Percentiles rank a stretch among this genome's conserved stretches.
These are phyloP conservation scores for Betula pendula DNA, from an alignment of 306 rosid genomes.

Conservation along the genomic window DNA sequence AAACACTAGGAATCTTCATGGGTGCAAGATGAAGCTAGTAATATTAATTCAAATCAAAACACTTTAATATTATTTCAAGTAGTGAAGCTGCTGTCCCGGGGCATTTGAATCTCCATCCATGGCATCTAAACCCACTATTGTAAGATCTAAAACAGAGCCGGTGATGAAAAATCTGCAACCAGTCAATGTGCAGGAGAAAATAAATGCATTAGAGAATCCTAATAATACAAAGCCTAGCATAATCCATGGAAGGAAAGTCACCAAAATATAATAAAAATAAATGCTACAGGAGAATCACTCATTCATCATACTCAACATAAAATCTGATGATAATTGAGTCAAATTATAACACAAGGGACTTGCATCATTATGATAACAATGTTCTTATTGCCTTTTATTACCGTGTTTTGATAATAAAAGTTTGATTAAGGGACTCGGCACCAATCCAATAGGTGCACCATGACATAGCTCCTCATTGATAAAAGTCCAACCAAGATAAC, in stretches of 20 bases:
- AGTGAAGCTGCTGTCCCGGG: conserved; percentile 63
- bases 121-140: conserved; percentile 89
- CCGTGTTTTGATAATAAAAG: background rate
- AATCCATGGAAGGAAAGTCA: background rate
- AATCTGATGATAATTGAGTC: background rate
- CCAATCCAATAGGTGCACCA: too few relatives aligned
- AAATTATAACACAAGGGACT: background rate
- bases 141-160: conserved; percentile 93
- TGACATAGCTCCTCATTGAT: background rate
- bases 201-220: conserved; percentile 5
- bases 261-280: background rate
- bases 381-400: background rate
- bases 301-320: background rate
- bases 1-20: too few relatives aligned
- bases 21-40: too few relatives aligned
- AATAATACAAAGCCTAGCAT: conserved; percentile 8
- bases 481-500: background rate
- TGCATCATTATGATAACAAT: background rate
- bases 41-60: too few relatives aligned
- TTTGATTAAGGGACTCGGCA: background rate
- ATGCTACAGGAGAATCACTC: background rate
- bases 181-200: conserved; percentile 16
- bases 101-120: conserved; percentile 80
- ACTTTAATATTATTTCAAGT: too few relatives aligned
- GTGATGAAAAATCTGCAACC: conserved; percentile 91